Evolutionary conservation across 2,329 filamentous ascomycete species (phyloP).

Genomic region (Graphilbum ipis-grandicollis): DNA sequence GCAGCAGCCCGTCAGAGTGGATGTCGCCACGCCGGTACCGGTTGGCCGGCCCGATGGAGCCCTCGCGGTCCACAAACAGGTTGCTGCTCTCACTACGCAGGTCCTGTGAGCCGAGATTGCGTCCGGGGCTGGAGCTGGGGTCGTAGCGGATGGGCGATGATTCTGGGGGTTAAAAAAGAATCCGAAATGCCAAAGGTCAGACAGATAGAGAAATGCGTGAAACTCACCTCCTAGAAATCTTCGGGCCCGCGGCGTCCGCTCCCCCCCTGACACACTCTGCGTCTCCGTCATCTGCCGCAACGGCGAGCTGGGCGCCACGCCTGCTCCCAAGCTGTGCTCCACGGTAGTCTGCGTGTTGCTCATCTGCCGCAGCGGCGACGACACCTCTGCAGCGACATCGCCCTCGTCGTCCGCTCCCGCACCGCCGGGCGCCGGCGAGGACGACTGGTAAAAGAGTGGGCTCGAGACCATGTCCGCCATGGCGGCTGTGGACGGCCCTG

Average conservation of each 20-base stretch:
- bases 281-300: constrained; percentile 40
- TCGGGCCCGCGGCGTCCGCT: constrained; percentile 55
- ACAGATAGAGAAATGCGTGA: constrained; percentile 1
- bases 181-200: neutral
- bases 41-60: constrained; percentile 34
- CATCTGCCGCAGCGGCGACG: constrained; percentile 39
- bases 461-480: constrained; percentile 49
- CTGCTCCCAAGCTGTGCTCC: no score
- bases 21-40: constrained; percentile 66
- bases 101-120: constrained; percentile 37
- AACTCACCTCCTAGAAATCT: constrained; percentile 43
- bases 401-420: constrained; percentile 9
- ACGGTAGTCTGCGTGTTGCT: constrained; percentile 22
- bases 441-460: constrained; percentile 58
- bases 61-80: constrained; percentile 58
- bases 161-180: constrained; percentile 40
- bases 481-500: constrained; percentile 12
- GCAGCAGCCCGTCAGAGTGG: constrained; percentile 55
- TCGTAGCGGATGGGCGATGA: constrained; percentile 88
- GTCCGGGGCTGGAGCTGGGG: constrained; percentile 73
- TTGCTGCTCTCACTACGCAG: constrained; percentile 70
- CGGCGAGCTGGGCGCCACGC: constrained; percentile 36
- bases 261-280: constrained; percentile 34
- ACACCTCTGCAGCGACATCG: constrained; percentile 12
- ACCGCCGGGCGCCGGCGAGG: constrained; percentile 17